Base-by-base conservation (phyloP, 2,329 filamentous ascomycete species). In the Xylariaceae sp. region DNA sequence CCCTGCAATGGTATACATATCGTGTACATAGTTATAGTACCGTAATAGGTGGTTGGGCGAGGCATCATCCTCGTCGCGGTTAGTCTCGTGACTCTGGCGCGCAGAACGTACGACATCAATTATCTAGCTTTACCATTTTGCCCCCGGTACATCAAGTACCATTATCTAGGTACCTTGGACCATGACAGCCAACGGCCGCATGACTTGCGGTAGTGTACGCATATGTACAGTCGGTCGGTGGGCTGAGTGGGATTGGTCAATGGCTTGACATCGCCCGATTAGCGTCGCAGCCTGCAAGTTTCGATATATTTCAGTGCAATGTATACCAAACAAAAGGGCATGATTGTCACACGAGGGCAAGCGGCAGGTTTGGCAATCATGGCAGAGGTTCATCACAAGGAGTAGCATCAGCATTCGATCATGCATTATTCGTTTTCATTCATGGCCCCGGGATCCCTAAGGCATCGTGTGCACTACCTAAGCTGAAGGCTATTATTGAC, bases 341-440 rank as follows among this genome's bases (percentile, higher is more conserved):
- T 26, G 35, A 12, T 8, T 19, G n/a, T 37, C 6, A 27, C 35
- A 47, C 6, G 9, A 12, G 7, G 32, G 9, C n/a, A 9, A 6
- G 6, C n/a, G 4, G 3, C 6, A 39, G 6, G n/a, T 29, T 29
- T 26, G 19, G 26, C 41, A 47, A 34, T 35, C 47, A 11, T 40
- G 8, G 6, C 27, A 31, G 8, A 39, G 19, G 19, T 19, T 6
- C 39, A 48, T 55, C 52, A 51, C 43, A n/a, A 40, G 12, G 37
- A 50, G 47, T 27, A 41, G 35, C 7, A 12, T 26, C 12, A 50
- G 27, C n/a, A 42, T 32, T 5, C 47, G 43, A 31, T 60, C 50
- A 50, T 57, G 40, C 54, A 55, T 59, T 49, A 55, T 54, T 61
- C 59, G 47, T 61, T 55, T 56, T 55, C 54, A 59, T 61, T 61